Conservation (phyloP, 2,329 filamentous ascomycete genomes). For the Epichloe aotearoae region DNA sequence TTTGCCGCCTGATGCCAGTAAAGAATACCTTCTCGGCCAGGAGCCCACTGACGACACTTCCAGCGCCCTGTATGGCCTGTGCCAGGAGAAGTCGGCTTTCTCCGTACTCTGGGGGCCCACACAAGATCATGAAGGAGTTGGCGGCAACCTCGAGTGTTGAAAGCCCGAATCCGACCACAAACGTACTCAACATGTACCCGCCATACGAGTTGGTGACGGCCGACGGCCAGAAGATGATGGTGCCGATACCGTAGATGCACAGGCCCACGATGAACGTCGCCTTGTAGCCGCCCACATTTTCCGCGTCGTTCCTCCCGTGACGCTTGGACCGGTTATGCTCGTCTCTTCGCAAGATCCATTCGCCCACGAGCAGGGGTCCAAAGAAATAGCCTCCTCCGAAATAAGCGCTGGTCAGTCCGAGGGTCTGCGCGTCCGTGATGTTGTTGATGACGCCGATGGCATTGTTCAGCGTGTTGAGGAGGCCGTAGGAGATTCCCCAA, state of each 20-base stretch:
- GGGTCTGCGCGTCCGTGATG: conserved; percentile 47
- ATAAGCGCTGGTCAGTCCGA: conserved; percentile 58
- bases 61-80: conserved; percentile 65
- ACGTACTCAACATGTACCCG: conserved; percentile 61
- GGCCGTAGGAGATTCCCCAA: conserved; percentile 83
- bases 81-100: conserved; percentile 65
- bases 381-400: conserved; percentile 59
- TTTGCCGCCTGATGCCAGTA: conserved; percentile 33
- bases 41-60: conserved; percentile 57
- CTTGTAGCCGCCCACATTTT: conserved; percentile 55
- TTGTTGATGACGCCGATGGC: conserved; percentile 50
- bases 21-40: conserved; percentile 67
- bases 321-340: conserved; percentile 39
- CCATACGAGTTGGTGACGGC: conserved; percentile 61
- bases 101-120: conserved; percentile 58
- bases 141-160: conserved; percentile 69
- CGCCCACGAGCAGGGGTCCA: conserved; percentile 55
- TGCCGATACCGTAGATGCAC: conserved; percentile 59
- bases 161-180: conserved; percentile 66
- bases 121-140: conserved; percentile 60
- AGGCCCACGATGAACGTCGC: conserved; percentile 68
- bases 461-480: conserved; percentile 69
- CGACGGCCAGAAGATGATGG: conserved; percentile 79
- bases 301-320: conserved; percentile 23
- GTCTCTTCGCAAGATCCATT: conserved; percentile 56